Conservation (phyloP, 495 filamentous ascomycete species). For the Paragyromitra xinjiangensis region DNA sequence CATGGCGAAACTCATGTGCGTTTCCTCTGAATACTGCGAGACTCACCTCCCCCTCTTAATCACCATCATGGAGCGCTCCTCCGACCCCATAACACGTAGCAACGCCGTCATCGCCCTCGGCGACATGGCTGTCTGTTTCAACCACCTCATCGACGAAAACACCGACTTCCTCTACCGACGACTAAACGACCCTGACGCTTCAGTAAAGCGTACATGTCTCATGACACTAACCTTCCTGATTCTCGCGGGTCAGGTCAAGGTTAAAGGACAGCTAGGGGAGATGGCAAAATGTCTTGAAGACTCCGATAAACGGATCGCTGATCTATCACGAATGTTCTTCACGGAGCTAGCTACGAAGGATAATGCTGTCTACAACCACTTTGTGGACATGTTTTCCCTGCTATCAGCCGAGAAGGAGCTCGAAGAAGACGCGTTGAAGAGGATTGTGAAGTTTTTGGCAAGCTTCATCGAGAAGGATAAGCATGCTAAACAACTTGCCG, state of each 20-base stretch:
- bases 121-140: conserved; percentile 99
- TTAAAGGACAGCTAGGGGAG: conserved; percentile 98
- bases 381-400: conserved; percentile 98
- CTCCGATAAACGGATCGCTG: conserved; percentile 88
- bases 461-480: conserved; percentile 99
- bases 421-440: conserved; percentile 81
- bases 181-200: conserved; percentile 84
- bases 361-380: conserved; percentile 99
- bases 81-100: conserved; percentile 86
- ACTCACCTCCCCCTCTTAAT: conserved; percentile 91
- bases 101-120: conserved; percentile 97
- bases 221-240: conserved; percentile 99
- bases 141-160: conserved; percentile 98
- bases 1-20: conserved; percentile 97
- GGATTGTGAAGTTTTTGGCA: conserved; percentile 90
- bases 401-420: conserved; percentile 81
- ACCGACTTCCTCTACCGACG: conserved; percentile 97
- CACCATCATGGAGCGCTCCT: conserved; percentile 94
- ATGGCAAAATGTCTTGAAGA: conserved; percentile 99
- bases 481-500: conserved; percentile 93
- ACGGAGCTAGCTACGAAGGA: conserved; percentile 96
- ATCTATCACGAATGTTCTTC: conserved; percentile 98
- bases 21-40: conserved; percentile 93
- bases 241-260: conserved; percentile 96
- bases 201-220: conserved; percentile 94